Evolutionary conservation across 164 flowering plant genomes (phyloP).

Genomic region (Liquidambar formosana): DNA sequence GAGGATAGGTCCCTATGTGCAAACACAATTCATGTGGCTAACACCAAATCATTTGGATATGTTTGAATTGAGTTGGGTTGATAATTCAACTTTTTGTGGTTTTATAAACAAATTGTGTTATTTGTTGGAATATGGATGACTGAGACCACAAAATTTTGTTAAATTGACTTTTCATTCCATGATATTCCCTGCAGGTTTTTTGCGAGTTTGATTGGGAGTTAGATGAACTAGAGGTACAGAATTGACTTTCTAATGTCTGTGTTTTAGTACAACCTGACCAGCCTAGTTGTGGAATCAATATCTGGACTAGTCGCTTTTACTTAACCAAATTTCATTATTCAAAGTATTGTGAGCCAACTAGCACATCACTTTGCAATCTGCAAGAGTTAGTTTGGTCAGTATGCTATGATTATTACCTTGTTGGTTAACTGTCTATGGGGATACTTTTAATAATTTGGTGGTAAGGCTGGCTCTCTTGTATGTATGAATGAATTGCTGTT

Average conservation of each 20-base stretch:
- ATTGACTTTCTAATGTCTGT: neutral
- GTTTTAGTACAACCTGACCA: neutral
- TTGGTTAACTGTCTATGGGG: neutral
- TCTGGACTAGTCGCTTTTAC: neutral
- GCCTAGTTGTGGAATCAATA: neutral
- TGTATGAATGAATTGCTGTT: neutral
- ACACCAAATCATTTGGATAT: neutral
- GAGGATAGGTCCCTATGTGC: neutral
- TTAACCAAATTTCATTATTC: neutral
- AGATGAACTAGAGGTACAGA: constrained; percentile 76
- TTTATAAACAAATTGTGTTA: neutral
- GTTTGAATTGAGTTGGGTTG: neutral
- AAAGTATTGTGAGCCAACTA: too few relatives aligned
- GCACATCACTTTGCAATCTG: too few relatives aligned
- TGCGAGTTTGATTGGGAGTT: constrained; percentile 92
- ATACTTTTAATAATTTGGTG: neutral
- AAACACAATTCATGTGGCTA: neutral
- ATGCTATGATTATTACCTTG: neutral
- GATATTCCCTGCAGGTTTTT: constrained; percentile 53
- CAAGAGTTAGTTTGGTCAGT: neutral
- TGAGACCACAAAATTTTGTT: neutral
- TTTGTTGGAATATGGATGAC: neutral
- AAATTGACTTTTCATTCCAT: neutral
- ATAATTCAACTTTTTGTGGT: neutral
- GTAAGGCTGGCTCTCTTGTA: neutral